Conservation (phyloP, 2,329 filamentous ascomycete genomes). For the Alternaria triticina region DNA sequence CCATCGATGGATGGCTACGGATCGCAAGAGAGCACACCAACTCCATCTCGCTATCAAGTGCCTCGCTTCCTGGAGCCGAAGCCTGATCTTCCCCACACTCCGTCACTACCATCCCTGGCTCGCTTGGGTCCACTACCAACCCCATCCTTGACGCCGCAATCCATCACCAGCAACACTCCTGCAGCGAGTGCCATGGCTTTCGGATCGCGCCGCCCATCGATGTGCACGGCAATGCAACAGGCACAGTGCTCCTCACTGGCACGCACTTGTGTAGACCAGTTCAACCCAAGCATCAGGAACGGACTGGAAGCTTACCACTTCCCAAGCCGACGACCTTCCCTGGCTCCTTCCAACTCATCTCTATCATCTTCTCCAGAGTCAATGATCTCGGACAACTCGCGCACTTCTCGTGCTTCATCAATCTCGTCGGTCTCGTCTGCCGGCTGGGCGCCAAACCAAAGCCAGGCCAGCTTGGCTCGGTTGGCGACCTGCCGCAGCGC, state of each 20-base stretch:
- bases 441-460: constrained; percentile 60
- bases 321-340: constrained; percentile 53
- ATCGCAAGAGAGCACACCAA: constrained; percentile 53
- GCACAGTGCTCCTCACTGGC: constrained; percentile 61
- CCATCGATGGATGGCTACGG: constrained; percentile 32
- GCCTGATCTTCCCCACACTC: constrained; percentile 58
- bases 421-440: constrained; percentile 60
- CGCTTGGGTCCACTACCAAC: constrained; percentile 65
- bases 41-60: constrained; percentile 48
- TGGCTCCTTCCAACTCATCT: constrained; percentile 58
- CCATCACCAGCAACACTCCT: constrained; percentile 63
- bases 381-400: constrained; percentile 66
- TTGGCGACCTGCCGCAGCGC: constrained; percentile 60
- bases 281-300: constrained; percentile 48
- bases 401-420: constrained; percentile 62
- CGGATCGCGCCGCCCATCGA: constrained; percentile 60
- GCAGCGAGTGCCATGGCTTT: constrained; percentile 62
- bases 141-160: constrained; percentile 66
- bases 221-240: constrained; percentile 65
- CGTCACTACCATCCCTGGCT: constrained; percentile 61
- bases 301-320: constrained; percentile 56
- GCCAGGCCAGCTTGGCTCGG: constrained; percentile 56
- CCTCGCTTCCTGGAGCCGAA: constrained; percentile 60
- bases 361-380: constrained; percentile 67
- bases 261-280: constrained; percentile 62